Percentiles rank a stretch among this genome's conserved stretches.
Conservation (phyloP, 1,284 basidiomycete genomes). For the Boletus semigastroideus region DNA sequence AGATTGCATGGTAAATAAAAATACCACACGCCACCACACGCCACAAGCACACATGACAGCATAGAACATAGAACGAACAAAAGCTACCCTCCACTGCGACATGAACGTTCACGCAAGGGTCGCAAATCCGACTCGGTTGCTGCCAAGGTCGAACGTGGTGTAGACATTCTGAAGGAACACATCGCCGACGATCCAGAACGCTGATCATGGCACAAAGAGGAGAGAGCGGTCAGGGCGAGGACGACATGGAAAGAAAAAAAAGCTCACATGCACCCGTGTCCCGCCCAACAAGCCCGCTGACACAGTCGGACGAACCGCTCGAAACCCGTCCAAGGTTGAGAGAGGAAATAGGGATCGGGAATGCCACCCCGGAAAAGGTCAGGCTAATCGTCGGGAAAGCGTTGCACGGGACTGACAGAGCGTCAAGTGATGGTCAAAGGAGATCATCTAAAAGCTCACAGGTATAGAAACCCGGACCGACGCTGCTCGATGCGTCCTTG, state of each 20-base stretch:
- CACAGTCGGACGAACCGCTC: slow-evolving; percentile 7
- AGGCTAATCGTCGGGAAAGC: slow-evolving; percentile 13
- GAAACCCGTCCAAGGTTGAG: slow-evolving; percentile 15
- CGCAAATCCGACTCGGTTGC: slow-evolving; percentile 15
- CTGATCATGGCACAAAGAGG: slow-evolving; percentile 1
- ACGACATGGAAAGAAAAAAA: not conserved
- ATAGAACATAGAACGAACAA: not conserved
- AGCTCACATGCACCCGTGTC: slow-evolving; percentile 5
- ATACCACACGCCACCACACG: too few relatives aligned
- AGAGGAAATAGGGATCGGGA: slow-evolving; percentile 8
- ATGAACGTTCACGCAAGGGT: slow-evolving; percentile 2
- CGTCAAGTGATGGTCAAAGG: not conserved
- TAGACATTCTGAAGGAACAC: slow-evolving; percentile 14
- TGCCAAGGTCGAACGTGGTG: slow-evolving; percentile 10
- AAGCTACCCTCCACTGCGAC: not conserved
- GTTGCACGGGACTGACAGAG: slow-evolving; percentile 13
- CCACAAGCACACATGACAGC: too few relatives aligned
- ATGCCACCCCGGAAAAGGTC: slow-evolving; percentile 8
- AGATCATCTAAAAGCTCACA: slow-evolving; percentile 2
- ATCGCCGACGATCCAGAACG: slow-evolving; percentile 13
- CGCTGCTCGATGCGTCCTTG: not conserved
- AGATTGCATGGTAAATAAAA: too few relatives aligned
- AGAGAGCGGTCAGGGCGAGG: not conserved
- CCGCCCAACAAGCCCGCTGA: slow-evolving; percentile 9
- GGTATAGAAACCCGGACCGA: slow-evolving; percentile 10